Evolutionary conservation across 305 asterid species (phyloP), one percentile per base, ranked within the genome.

Genomic region (Fraxinus baroniana): DNA sequence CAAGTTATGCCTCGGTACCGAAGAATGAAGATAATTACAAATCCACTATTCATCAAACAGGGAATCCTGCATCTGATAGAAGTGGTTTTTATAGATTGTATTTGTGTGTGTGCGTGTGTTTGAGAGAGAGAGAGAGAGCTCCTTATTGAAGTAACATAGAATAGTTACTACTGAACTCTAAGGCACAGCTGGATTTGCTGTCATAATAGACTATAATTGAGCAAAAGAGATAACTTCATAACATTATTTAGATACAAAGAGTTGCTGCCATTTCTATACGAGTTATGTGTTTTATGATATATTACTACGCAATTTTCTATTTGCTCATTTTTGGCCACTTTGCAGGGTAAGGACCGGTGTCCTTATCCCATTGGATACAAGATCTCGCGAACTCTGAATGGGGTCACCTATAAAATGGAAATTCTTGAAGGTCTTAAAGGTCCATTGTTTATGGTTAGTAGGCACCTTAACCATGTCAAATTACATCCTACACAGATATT

Each of bases 281-380:
- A 22, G 78, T 75, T 81, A 55, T 84, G 76, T 76, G 35, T 81
- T 75, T 64, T 52, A 68, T 75, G 57, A 28, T 74, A 46, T 35
- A 46, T 74, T 30, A 52, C 33, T 66, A 32, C 10, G 46, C 41
- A 73, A 35, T 72, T 78, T 74, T 52, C 20, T 46, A 44, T 83
- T 37, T 60, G 68, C 83, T 87, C 68, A 52, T 74, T 76, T 83
- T 71, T 71, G 4, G 78, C 77, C 72, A 41, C 76, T 82, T 87
- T 85, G 74, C 91, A 96, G 99, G 99, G 99, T 20, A 96, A 93
- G 88, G 95, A 94, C 81, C 92, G 99, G 52, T 91, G 93, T 90
- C 99, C 99, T 62, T 96, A 93, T 88, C 99, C 98, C 36, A 86
- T 93, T 87, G 99, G 98, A 82, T 96, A 92, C 88, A 93, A 82